Evolutionary conservation across 2,329 filamentous ascomycete species (phyloP).

Genomic region (Trichoderma breve): DNA sequence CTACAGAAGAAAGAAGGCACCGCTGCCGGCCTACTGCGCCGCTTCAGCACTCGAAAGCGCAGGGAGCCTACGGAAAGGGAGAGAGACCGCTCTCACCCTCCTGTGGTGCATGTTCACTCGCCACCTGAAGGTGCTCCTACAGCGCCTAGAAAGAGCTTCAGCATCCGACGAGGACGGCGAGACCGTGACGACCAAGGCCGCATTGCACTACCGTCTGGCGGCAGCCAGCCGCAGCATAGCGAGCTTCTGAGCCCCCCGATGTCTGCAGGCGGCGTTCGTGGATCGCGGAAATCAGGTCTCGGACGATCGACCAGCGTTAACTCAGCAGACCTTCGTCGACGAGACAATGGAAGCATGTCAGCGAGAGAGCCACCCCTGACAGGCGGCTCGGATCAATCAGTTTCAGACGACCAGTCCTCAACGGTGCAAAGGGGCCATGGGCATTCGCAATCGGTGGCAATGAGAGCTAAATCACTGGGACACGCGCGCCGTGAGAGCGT

Average conservation of each 20-base stretch:
- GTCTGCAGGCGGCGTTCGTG: conserved; percentile 54
- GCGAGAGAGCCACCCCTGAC: conserved; percentile 67
- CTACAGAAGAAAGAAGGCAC: conserved; percentile 80
- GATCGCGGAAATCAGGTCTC: conserved; percentile 64
- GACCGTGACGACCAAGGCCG: conserved; percentile 52
- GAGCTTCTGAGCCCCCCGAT: conserved; percentile 74
- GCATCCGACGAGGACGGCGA: conserved; percentile 62
- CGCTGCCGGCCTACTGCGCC: conserved; percentile 76
- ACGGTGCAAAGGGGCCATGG: conserved; percentile 51
- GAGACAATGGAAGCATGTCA: conserved; percentile 44
- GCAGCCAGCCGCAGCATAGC: conserved; percentile 69
- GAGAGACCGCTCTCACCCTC: conserved; percentile 66
- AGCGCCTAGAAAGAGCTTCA: conserved; percentile 80
- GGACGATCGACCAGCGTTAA: conserved; percentile 90
- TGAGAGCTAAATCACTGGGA: conserved; percentile 81
- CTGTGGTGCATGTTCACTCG: conserved; percentile 73
- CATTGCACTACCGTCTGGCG: conserved; percentile 52
- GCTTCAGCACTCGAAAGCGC: conserved; percentile 84
- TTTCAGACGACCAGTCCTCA: conserved; percentile 51
- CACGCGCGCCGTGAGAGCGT: conserved; percentile 90
- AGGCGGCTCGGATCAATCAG: conserved; percentile 76
- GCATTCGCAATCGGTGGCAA: conserved; percentile 59
- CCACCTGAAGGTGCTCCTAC: conserved; percentile 61
- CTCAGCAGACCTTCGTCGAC: conserved; percentile 75
- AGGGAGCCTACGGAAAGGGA: conserved; percentile 65